A percentile compares a stretch with the other conserved stretches of the same genome.
Conservation (phyloP, 306 rosid species). For the Rosa lucieae region DNA sequence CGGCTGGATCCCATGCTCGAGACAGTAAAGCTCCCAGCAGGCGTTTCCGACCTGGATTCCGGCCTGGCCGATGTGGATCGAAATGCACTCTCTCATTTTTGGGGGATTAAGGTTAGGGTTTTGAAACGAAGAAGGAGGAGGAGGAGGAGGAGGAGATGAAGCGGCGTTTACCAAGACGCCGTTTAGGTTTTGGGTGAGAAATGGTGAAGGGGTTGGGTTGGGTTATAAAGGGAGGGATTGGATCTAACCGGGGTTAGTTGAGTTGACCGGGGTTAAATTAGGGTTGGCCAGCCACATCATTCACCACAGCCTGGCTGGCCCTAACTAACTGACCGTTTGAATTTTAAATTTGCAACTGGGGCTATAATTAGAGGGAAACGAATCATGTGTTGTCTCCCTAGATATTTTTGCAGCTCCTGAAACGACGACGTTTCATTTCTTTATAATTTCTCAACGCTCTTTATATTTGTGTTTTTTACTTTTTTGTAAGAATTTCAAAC, state of each 20-base stretch:
- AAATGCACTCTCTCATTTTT: constrained; percentile 85
- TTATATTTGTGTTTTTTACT: too few relatives aligned
- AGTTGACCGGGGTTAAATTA: constrained; percentile 24
- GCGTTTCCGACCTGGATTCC: constrained; percentile 87
- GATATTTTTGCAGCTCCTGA: too few relatives aligned
- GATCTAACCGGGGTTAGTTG: constrained; percentile 35
- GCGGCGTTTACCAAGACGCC: constrained; percentile 86
- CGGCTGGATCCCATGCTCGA: constrained; percentile 82
- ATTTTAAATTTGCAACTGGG: neutral
- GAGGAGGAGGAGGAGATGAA: neutral
- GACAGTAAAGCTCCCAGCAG: constrained; percentile 87
- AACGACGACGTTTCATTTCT: too few relatives aligned
- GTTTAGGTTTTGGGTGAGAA: constrained; percentile 1
- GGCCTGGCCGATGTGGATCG: constrained; percentile 85
- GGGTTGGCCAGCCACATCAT: constrained; percentile 20
- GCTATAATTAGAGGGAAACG: neutral
- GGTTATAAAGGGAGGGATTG: constrained; percentile 18
- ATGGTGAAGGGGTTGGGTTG: neutral
- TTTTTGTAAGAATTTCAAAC: too few relatives aligned
- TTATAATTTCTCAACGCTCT: too few relatives aligned
- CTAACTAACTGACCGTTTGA: constrained; percentile 14
- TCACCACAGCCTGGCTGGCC: neutral
- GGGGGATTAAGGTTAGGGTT: neutral
- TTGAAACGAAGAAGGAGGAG: neutral
- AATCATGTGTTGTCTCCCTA: neutral